Evolutionary conservation across 1,284 basidiomycete species (phyloP).

Genomic region (Thecaphora thlaspeos): DNA sequence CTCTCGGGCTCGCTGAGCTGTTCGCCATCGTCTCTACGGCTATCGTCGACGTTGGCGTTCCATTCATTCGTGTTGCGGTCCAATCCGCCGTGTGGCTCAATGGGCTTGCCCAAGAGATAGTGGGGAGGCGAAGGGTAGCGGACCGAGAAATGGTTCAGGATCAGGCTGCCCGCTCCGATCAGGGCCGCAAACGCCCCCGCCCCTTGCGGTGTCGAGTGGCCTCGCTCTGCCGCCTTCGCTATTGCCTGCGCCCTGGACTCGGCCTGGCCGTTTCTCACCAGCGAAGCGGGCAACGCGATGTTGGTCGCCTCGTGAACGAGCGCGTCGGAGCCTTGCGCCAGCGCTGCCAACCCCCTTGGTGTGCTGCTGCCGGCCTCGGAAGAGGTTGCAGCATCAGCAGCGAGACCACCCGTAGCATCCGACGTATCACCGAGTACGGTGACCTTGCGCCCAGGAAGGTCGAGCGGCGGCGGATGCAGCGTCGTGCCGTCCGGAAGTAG

Average conservation of each 20-base stretch:
- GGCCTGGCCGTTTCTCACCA: conserved; percentile 26
- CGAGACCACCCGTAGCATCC: conserved; percentile 45
- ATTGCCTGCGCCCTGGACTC: conserved; percentile 29
- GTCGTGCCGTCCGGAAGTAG: conserved; percentile 47
- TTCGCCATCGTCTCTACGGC: conserved; percentile 2
- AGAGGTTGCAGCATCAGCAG: conserved; percentile 3
- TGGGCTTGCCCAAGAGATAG: conserved; percentile 17
- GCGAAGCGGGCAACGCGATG: conserved; percentile 38
- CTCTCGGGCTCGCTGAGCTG: conserved; percentile 29
- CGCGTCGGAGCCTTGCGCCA: conserved; percentile 39
- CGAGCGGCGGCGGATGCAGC: conserved; percentile 43
- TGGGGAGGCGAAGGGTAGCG: conserved; percentile 38
- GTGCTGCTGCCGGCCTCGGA: conserved; percentile 9
- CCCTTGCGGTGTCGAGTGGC: conserved; percentile 51
- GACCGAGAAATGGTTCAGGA: conserved; percentile 54
- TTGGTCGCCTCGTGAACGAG: conserved; percentile 56
- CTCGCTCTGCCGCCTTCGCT: conserved; percentile 32
- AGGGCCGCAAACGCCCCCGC: conserved; percentile 48
- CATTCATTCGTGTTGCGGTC: not conserved
- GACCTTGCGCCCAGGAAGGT: conserved; percentile 48
- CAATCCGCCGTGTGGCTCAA: too few species aligned
- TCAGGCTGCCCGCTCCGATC: conserved; percentile 35
- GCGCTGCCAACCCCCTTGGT: conserved; percentile 12
- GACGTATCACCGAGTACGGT: conserved; percentile 53
- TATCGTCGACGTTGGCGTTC: not conserved